Conservation (phyloP, 1,139 yeast genomes). For the Saccharomyces hybrid region DNA sequence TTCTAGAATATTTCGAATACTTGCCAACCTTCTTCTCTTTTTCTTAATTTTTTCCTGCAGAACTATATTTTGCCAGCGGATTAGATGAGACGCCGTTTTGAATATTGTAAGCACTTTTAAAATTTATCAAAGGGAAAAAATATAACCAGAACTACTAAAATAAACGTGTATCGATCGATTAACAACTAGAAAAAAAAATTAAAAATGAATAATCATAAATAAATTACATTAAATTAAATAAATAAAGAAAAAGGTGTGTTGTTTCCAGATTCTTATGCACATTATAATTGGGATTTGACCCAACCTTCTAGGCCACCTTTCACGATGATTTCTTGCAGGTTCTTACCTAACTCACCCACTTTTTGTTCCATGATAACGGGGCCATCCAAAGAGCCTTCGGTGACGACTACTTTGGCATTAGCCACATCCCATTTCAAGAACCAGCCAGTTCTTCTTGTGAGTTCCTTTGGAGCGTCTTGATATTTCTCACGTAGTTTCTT, state of each 20-base stretch:
- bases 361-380: slow-evolving; percentile 63
- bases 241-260: background rate
- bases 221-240: background rate
- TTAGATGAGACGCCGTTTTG: background rate
- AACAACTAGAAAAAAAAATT: background rate
- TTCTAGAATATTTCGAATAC: background rate
- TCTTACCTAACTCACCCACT: slow-evolving; percentile 93
- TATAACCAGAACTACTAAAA: background rate
- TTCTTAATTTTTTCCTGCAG: background rate
- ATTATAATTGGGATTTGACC: slow-evolving; percentile 71
- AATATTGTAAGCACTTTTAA: background rate
- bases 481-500: slow-evolving; percentile 66
- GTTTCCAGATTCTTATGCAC: background rate
- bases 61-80: background rate
- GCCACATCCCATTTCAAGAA: slow-evolving; percentile 89
- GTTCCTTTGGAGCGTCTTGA: slow-evolving; percentile 46
- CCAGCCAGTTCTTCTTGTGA: slow-evolving; percentile 94
- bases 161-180: background rate
- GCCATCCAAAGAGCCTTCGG: slow-evolving; percentile 50
- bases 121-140: background rate
- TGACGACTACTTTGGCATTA: slow-evolving; percentile 68
- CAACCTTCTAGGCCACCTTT: slow-evolving; percentile 98
- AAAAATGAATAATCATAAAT: background rate
- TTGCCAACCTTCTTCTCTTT: background rate
- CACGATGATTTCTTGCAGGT: slow-evolving; percentile 91